Conservation (phyloP, 441 rosid genomes). For the Populus hybrid region DNA sequence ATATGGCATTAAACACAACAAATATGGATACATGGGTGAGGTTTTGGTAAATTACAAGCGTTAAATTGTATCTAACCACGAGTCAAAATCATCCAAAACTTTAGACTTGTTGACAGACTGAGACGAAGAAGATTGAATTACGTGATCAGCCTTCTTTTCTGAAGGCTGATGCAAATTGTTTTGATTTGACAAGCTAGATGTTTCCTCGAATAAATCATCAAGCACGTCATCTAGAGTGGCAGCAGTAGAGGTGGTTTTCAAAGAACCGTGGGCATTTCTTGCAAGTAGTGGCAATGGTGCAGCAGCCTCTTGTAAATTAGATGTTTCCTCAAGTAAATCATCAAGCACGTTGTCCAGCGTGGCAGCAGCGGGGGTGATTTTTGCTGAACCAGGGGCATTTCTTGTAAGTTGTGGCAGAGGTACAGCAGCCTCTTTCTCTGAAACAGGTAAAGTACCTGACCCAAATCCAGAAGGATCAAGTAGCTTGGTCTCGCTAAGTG, state of each 20-base stretch:
- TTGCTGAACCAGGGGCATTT: slow-evolving; percentile 19
- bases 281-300: slow-evolving; percentile 13
- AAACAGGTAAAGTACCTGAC: slow-evolving; percentile 6
- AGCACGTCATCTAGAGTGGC: slow-evolving; percentile 44
- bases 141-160: slow-evolving; percentile 8
- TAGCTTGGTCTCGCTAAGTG: slow-evolving; percentile 35
- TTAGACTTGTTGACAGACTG: slow-evolving; percentile 37
- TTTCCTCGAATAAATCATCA: slow-evolving; percentile 56
- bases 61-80: slow-evolving; percentile 83
- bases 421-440: slow-evolving; percentile 13
- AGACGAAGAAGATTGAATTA: slow-evolving; percentile 25
- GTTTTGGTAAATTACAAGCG: neutral
- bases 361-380: slow-evolving; percentile 21
- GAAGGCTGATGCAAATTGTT: slow-evolving; percentile 9
- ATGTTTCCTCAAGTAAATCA: slow-evolving; percentile 54
- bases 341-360: slow-evolving; percentile 50
- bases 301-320: slow-evolving; percentile 11
- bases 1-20: neutral
- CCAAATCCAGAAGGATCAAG: slow-evolving; percentile 22
- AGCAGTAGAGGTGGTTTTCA: slow-evolving; percentile 20
- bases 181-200: slow-evolving; percentile 31
- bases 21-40: neutral
- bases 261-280: slow-evolving; percentile 24
- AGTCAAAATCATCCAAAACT: slow-evolving; percentile 71
- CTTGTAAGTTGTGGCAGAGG: neutral